Base-by-base conservation (phyloP, 2,329 filamentous ascomycete species). In the Ceratocystiopsis sp. region DNA sequence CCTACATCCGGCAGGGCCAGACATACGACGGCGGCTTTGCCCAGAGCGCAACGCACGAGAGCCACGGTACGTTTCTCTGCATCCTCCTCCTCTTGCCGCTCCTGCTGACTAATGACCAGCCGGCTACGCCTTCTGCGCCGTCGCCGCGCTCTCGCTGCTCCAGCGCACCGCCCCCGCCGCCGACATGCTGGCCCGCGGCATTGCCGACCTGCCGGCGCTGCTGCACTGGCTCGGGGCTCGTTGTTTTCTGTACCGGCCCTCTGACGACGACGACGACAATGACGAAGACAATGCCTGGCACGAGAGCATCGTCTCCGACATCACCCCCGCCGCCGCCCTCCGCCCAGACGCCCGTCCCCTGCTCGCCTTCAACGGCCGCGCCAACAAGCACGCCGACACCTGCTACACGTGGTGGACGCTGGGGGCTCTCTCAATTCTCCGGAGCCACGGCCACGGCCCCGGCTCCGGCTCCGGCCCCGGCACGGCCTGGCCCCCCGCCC, bases 331-430 rank as follows among this genome's bases (percentile, higher is more conserved):
- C n/a, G 17, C 15, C 7, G 18, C 38, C 1, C 25, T 40, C 5
- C 19, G 6, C 1, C 33, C 41, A 1, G 16, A 63, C 11, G 71
- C 35, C 37, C 18, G 35, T 7, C 45, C 42, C 5, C 38, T 41
- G 1, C 19, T 84, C 2, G 91, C 87, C 11, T 86, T 93, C 62
- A 94, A 93, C 54, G 91, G 91, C 21, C 77, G 91, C 41, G 78
- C 75, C 57, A 95, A 94, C 64, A 98, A 98, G 60, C 71, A 79
- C 40, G 82, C 84, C 11, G 91, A 98, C 61, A 96, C 91, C 0
- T 98, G 91, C 62, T 98, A 98, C 59, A 80, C 77, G 18, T 98
- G 89, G 68, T 98, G 91, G 91, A 84, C 84, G 0, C 70, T 71
- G 4, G 85, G 75, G 2, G 75, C 85, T 1, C 56, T 75, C 1